Evolutionary conservation across 768 basidiomycete species (phyloP).

Genomic region (Mycena capillaripes): DNA sequence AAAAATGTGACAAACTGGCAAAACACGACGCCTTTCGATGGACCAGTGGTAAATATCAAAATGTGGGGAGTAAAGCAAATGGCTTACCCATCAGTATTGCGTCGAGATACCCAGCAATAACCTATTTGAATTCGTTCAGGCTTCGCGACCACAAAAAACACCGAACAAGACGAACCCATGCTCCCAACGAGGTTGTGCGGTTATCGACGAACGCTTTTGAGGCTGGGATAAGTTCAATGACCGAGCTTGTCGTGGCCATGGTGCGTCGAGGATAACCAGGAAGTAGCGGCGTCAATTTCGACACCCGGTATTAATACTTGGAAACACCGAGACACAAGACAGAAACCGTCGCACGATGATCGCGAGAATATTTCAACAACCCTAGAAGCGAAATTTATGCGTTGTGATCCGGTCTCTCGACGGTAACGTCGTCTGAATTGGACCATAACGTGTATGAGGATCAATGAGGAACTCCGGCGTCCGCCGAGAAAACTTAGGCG

Average conservation of each 20-base stretch:
- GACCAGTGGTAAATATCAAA: not conserved
- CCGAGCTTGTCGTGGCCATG: conserved; percentile 19
- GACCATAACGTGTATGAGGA: too few species aligned
- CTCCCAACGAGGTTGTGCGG: conserved; percentile 25
- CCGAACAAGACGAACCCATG: conserved; percentile 22
- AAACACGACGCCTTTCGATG: conserved; percentile 24
- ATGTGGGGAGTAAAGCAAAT: not conserved
- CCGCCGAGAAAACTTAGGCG: too few species aligned
- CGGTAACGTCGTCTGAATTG: too few species aligned
- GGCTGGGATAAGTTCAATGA: conserved; percentile 28
- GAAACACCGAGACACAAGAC: not conserved
- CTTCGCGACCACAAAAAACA: not conserved
- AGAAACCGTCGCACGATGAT: not conserved
- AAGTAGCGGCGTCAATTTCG: not conserved
- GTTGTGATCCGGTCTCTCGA: not conserved
- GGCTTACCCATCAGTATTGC: conserved; percentile 22
- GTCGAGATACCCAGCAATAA: conserved; percentile 24
- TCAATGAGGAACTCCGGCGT: too few species aligned
- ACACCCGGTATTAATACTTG: not conserved
- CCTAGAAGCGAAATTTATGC: not conserved
- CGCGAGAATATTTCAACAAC: conserved; percentile 1
- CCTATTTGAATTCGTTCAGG: conserved; percentile 2
- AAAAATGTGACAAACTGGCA: conserved; percentile 32
- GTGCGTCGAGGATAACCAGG: not conserved
- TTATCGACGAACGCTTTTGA: conserved; percentile 30